Conservation (phyloP, 2,329 filamentous ascomycete genomes). For the Coniochaeta prunicola region DNA sequence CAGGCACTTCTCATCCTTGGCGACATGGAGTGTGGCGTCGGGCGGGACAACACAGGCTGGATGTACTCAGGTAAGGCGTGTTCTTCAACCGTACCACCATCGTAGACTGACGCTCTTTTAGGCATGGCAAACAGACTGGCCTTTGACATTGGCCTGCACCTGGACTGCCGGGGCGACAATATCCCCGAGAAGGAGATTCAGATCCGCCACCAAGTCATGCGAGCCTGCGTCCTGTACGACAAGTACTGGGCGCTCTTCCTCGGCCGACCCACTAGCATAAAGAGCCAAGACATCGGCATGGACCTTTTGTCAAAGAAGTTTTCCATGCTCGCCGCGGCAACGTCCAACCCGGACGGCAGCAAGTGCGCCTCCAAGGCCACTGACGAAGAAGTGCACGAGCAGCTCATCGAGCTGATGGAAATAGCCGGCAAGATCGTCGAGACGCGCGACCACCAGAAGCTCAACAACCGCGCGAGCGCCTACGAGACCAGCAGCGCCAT, state of each 20-base stretch:
- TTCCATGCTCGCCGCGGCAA: slow-evolving; percentile 30
- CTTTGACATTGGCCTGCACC: slow-evolving; percentile 41
- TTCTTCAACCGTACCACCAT: slow-evolving; percentile 17
- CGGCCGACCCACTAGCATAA: slow-evolving; percentile 45
- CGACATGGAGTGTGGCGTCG: slow-evolving; percentile 46
- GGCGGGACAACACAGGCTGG: slow-evolving; percentile 46
- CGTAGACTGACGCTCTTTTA: slow-evolving; percentile 13
- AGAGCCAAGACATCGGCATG: slow-evolving; percentile 41
- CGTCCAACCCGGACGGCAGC: slow-evolving; percentile 20
- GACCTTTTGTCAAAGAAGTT: slow-evolving; percentile 38
- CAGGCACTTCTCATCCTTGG: slow-evolving; percentile 43
- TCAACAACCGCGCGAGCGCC: slow-evolving; percentile 19
- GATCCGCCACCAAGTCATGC: slow-evolving; percentile 42
- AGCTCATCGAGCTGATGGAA: slow-evolving; percentile 48
- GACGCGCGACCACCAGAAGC: slow-evolving; percentile 26
- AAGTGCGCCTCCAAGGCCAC: slow-evolving; percentile 15
- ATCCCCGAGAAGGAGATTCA: slow-evolving; percentile 37
- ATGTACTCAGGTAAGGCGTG: slow-evolving; percentile 37
- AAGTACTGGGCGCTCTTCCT: slow-evolving; percentile 49
- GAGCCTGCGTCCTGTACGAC: slow-evolving; percentile 45
- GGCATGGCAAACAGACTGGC: slow-evolving; percentile 36
- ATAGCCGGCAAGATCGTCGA: slow-evolving; percentile 45
- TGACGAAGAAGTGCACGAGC: slow-evolving; percentile 36
- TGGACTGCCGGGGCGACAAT: slow-evolving; percentile 32
- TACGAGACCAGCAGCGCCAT: slow-evolving; percentile 21